Evolutionary conservation across 345 rosid species (phyloP), one percentile per base, ranked within the genome.

Genomic region (Pistacia atlantica): DNA sequence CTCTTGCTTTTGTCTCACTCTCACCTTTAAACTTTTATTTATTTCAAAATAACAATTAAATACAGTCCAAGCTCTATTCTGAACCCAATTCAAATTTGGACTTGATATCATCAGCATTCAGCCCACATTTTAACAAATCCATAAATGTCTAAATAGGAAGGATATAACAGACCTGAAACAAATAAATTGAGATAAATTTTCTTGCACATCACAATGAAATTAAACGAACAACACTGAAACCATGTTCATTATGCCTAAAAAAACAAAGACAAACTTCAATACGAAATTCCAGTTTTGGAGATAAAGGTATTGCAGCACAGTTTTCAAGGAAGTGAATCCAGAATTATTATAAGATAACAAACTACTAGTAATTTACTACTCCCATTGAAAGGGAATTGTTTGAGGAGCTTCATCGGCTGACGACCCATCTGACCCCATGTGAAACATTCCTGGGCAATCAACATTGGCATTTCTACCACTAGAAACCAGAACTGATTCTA

Each of bases 381-480:
- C 87, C 96, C 97, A 91, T 22, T 80, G 90, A 80, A 91, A 87
- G 62, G 94, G 94, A 82, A 90, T 84, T 46, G 90, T 77, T 80
- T 82, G 86, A 64, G 88, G 73, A 70, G 82, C 79, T 73, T 86
- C 86, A 72, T 74, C 80, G 58, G 76, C 82, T 0, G 84, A 79
- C 10, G 87, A 84, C 69, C 81, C 87, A 67, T 84, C 83, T 54
- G 83, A 81, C 56, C 69, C 83, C 78, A 75, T 65, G 69, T 84
- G 86, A 62, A 87, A 86, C 79, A 82, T 73, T 37, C 81, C 90
- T 0, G 81, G 77, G 76, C 82, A 87, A 22, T 81, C 84, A 20
- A 78, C 56, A 58, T 66, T 63, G 54, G 55, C 77, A 54, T 71
- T 67, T 25, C 83, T 80, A 62, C 79, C 78, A 56, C 67, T 78